Evolutionary conservation across 108 stramenopile species (phyloP).

Genomic region (Aurantiochytrium sp.): DNA sequence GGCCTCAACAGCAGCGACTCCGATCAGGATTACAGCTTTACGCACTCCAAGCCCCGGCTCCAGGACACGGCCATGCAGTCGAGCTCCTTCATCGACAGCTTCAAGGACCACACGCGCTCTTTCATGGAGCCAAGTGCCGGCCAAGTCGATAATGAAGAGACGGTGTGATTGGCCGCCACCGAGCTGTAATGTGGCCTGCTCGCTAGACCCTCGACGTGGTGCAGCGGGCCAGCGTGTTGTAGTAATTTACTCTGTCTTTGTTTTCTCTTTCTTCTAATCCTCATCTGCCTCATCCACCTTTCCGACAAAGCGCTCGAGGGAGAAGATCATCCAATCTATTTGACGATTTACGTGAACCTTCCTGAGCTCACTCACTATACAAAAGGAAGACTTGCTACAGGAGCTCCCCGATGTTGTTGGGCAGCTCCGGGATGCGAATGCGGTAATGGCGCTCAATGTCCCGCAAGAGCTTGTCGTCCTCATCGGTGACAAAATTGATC

Average conservation of each 20-base stretch:
- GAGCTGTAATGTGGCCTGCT: not conserved
- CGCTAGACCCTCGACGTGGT: too few species aligned
- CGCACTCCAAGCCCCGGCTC: not conserved
- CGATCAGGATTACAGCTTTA: not conserved
- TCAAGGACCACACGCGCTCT: not conserved
- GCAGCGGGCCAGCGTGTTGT: too few species aligned
- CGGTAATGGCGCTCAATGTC: slow-evolving; percentile 95
- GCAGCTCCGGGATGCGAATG: slow-evolving; percentile 96
- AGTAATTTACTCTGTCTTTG: too few species aligned
- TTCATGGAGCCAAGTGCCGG: not conserved
- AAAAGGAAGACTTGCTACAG: slow-evolving; percentile 54
- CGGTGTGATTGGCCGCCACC: not conserved
- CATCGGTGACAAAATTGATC: slow-evolving; percentile 94
- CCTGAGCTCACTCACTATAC: too few species aligned
- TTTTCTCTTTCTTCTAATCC: too few species aligned
- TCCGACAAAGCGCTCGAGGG: too few species aligned
- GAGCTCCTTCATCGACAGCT: not conserved
- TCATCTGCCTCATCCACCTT: too few species aligned
- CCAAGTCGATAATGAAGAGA: not conserved
- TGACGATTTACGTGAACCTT: too few species aligned
- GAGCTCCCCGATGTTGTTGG: slow-evolving; percentile 81
- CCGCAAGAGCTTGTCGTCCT: slow-evolving; percentile 77
- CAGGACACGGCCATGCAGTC: not conserved
- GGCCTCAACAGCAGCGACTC: not conserved
- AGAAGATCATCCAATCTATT: too few species aligned